phyloP scores from a whole-genome alignment of 140 eudicot species.

The Anethum foeniculum region DNA sequence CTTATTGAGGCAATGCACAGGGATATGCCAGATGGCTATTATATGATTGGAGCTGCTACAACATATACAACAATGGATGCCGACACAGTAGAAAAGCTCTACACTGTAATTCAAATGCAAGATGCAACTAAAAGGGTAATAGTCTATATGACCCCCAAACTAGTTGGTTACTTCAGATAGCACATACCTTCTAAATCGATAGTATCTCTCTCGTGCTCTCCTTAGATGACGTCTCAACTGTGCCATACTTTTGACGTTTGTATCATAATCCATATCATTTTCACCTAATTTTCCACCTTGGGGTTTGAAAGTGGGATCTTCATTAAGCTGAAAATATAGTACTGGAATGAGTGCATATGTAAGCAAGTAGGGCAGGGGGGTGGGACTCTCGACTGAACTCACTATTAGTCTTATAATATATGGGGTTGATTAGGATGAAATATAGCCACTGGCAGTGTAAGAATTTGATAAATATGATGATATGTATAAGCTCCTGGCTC shows the following conservation, averaged over 20 bases:
- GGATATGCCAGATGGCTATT: not conserved
- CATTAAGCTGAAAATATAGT: conserved; percentile 36
- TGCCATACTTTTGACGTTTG: conserved; percentile 79
- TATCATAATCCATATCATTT: conserved; percentile 92
- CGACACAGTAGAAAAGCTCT: not conserved
- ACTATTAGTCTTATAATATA: not conserved
- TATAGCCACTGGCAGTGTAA: not conserved
- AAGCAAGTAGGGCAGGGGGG: not conserved
- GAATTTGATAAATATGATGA: not conserved
- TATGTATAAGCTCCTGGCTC: not conserved
- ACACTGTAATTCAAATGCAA: not conserved
- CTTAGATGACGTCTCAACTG: conserved; percentile 66
- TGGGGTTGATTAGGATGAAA: not conserved
- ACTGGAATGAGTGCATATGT: not conserved
- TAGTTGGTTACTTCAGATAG: not conserved
- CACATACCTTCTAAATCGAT: conserved; percentile 68
- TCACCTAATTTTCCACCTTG: conserved; percentile 93
- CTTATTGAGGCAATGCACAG: not conserved
- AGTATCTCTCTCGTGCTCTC: conserved; percentile 65
- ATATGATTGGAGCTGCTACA: not conserved
- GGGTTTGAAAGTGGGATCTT: conserved; percentile 85
- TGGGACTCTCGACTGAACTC: not conserved
- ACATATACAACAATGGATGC: not conserved
- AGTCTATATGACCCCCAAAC: not conserved
- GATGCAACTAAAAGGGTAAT: not conserved